Base-by-base conservation (phyloP, 2,329 filamentous ascomycete species). In the Neofusicoccum kwambonambiense region DNA sequence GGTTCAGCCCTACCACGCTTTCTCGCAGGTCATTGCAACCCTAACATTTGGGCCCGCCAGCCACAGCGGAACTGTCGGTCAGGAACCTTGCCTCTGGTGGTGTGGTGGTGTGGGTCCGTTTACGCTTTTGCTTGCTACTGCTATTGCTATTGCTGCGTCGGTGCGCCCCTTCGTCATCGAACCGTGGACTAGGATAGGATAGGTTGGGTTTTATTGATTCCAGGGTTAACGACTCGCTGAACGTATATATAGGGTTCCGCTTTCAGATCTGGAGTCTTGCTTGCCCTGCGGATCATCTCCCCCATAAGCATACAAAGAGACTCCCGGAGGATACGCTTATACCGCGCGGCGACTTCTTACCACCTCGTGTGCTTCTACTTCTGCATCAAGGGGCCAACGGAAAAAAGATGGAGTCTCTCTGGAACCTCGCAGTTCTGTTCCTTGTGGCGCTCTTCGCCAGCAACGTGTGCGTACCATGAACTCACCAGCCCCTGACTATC, bases 1-100 rank as follows among this genome's bases (percentile, higher is more conserved):
- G 56, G 47, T 60, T 60, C 56, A 60, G 56, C 56, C 56, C 17
- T 60, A 60, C 54, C 6, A 1, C 45, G 22, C 15, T 41, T 17
- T 54, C 17, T 35, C 11, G 17, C 12, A 8, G 6, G 27, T 31
- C 4, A 31, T 31, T 31, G 27, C 35, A 41, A 27, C 51, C 51
- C 7, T 54, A 34, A 51, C 7, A 3, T 39, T 34, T 39, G 51
- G 35, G 34, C 51, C 35, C 39, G 27, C 34, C 51, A 27, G 51
- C 4, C n/a, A 5, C 19, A 15, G 52, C 52, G 52, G 37, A 31
- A 42, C 15, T 13, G 13, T 42, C 37, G 52, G 37, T 31, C 31
- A 13, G 34, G n/a, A 7, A 27, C 35, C 11, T 42, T 41, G n/a
- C 11, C n/a, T 17, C 50, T 54, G 15, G 17, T 39, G 49, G 31